These are phyloP conservation scores for Cornus florida DNA, from an alignment of 148 eudicot species.

Conservation along the genomic window DNA sequence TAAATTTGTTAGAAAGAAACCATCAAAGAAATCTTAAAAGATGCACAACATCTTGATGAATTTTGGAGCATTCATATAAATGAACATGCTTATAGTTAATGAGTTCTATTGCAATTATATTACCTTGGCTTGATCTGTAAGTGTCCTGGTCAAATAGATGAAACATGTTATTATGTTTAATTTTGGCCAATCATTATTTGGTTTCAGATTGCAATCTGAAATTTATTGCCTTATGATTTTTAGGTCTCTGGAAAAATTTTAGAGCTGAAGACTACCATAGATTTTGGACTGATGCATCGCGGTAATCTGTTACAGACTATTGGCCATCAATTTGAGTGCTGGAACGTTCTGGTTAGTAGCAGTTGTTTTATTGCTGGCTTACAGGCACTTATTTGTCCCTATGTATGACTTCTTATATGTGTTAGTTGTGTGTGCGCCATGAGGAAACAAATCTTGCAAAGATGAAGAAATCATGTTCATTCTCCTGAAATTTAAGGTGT, in stretches of 20 bases:
- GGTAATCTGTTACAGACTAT: slow-evolving; percentile 49
- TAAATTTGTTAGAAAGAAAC: no score
- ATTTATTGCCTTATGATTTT: slow-evolving; percentile 11
- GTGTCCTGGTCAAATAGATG: neutral
- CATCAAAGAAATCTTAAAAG: no score
- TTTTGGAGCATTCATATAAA: no score
- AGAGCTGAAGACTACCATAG: slow-evolving; percentile 70
- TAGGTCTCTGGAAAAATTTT: slow-evolving; percentile 69
- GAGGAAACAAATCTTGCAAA: neutral
- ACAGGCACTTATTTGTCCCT: neutral
- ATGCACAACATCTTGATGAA: no score
- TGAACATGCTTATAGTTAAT: neutral
- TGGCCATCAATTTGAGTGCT: slow-evolving; percentile 58
- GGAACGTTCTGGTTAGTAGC: slow-evolving; percentile 55
- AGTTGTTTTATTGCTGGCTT: slow-evolving; percentile 7
- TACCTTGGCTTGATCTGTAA: neutral
- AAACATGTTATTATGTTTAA: neutral
- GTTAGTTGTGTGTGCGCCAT: neutral
- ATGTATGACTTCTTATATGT: neutral
- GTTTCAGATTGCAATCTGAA: neutral
- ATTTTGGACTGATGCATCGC: slow-evolving; percentile 58
- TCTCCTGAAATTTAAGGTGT: neutral
- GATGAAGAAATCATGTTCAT: neutral
- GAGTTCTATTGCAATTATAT: neutral
- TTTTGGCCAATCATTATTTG: neutral